A percentile compares a stretch with the other conserved stretches of the same genome.
Evolutionary conservation across 768 basidiomycete species (phyloP).

Genomic region (Mycena galopus): DNA sequence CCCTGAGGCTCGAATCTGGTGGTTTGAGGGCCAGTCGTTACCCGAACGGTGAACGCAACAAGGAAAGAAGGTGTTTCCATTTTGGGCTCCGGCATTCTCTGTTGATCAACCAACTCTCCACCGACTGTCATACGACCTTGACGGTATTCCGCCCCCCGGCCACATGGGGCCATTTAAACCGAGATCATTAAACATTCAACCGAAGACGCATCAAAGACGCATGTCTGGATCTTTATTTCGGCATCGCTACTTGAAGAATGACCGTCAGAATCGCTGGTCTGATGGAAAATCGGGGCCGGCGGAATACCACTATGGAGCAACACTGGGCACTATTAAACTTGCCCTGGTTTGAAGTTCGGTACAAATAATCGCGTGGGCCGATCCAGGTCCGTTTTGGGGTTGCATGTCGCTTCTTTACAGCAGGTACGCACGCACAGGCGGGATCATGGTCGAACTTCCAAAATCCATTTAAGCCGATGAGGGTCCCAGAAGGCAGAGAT

Average conservation of each 20-base stretch:
- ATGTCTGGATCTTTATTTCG: background rate
- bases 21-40: background rate
- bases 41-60: background rate
- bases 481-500: conserved; percentile 33
- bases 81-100: conserved; percentile 5
- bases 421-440: conserved; percentile 23
- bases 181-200: background rate
- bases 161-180: background rate
- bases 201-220: too few species aligned
- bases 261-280: background rate
- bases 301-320: conserved; percentile 8
- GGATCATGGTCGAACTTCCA: conserved; percentile 25
- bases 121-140: conserved; percentile 21
- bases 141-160: background rate
- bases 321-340: conserved; percentile 19
- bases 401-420: conserved; percentile 29
- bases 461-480: conserved; percentile 33
- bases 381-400: conserved; percentile 27
- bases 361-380: conserved; percentile 27
- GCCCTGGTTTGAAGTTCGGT: conserved; percentile 20
- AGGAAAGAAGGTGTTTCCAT: conserved; percentile 11
- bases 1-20: background rate
- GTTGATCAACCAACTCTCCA: conserved; percentile 9
- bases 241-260: conserved; percentile 6
- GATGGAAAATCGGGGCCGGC: conserved; percentile 1